Evolutionary conservation across 768 basidiomycete species (phyloP), one percentile per base, ranked within the genome.

Genomic region (Lactifluus echinatus): DNA sequence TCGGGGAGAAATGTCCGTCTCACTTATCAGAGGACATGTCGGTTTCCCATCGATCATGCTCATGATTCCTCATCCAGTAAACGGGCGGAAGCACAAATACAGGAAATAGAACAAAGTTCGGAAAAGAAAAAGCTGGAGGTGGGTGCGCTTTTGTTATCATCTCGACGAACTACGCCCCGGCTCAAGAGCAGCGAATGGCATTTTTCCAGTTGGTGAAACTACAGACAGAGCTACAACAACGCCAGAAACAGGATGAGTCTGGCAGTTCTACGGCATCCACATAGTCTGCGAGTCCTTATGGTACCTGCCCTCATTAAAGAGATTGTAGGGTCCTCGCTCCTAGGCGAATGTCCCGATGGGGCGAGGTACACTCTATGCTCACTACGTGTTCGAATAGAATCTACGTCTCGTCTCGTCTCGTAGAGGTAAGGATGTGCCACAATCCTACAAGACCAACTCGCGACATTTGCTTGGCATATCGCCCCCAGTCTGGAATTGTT

Each of bases 121-220:
- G 90, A 93, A 63, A 84, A 81, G 67, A 92, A 89, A 73, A 93
- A 88, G 72, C 65, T 72, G 36, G 90, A 96, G 81, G 94, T 89
- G 52, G 54, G 73, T 65, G 7, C n/a, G 12, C n/a, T 28, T 24
- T 29, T n/a, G 21, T 47, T 23, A 2, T 37, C 7, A 8, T 1
- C 21, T 37, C 7, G 12, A 1, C 21, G 19, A 36, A 17, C 24
- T 12, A 33, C 17, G n/a, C 23, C 10, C 48, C 8, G 6, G 19
- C 58, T 17, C 12, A 53, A 24, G 7, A 8, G 4, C 39, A 7
- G 31, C n/a, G 31, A 31, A 5, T 10, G 4, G 31, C 10, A 5
- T 5, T 28, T 26, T 2, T 57, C 50, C 62, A 89, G 87, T 75
- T 89, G 58, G 79, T 83, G 33, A 81, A 84, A 59, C 73, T 87